Evolutionary conservation across 2,329 filamentous ascomycete genomes (phyloP), one percentile per base, ranked within the genome.

Genomic region (Aspergillus chevalieri): DNA sequence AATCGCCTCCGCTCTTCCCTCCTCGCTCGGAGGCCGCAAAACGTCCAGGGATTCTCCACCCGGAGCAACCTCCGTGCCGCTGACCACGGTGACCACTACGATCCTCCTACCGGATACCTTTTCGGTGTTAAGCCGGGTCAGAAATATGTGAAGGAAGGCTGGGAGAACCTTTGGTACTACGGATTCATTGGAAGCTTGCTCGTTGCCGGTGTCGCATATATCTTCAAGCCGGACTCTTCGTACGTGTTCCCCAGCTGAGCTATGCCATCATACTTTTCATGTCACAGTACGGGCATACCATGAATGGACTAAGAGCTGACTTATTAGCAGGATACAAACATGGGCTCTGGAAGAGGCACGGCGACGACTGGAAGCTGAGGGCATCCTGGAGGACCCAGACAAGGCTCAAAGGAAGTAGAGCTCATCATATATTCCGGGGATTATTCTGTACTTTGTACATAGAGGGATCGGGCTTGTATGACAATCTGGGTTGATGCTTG

Each of bases 221-320:
- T 89, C 55, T 97, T 93, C 71, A 97, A 97, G 84, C 93, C 93
- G 47, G 93, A 98, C 79, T 97, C 92, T 56, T 95, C 89, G 93
- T 98, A 80, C 77, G 91, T 89, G 52, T 46, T 41, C 43, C 44
- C 52, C 47, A 17, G 21, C 26, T 44, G 43, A 14, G 14, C 7
- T 26, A 33, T 49, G 17, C 17, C 9, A 10, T 14, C 21, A 36
- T 33, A 15, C 28, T 49, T 4, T 42, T 17, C n/a, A 15, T 22
- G 38, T 19, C 30, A 36, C 34, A 6, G 34, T 7, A 36, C 17
- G 10, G 33, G 26, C 26, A 38, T 24, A 36, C 3, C n/a, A 10
- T 43, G 30, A 19, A 51, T 12, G 10, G 26, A 30, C 3, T 30
- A 41, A 21, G 6, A 22, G 38, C 62, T 65, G 39, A 68, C 54